Base-by-base conservation (phyloP, 192 early-diverging fungal genomes). In the Coemansia sp. region DNA sequence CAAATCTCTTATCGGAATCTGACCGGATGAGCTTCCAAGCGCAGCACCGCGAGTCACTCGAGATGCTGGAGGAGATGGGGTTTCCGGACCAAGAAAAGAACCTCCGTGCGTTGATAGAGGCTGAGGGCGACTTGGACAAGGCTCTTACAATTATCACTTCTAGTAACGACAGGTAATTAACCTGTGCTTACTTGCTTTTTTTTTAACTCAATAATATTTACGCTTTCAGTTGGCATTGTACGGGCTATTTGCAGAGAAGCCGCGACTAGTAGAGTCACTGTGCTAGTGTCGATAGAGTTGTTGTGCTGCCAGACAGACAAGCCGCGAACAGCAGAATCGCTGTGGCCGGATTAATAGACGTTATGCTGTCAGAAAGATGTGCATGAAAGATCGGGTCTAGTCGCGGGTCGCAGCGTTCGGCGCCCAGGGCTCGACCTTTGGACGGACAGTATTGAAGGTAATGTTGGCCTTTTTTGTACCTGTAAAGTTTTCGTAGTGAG, bases 21-120 rank as follows among this genome's bases (percentile, higher is more conserved):
- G 52, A 63, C 10, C 57, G 51, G 19, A 42, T 31, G 32, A 17
- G 33, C 30, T 59, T 46, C 61, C 61, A 70, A 84, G 88, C 78
- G 61, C 85, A 85, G 39, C 93, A 88, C 75, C 83, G 80, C 57
- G 66, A 79, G 51, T 85, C 92, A 81, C 75, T 94, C 33, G 85
- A 75, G 14, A 89, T 89, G 61, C 74, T 98, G 33, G 88, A 93
- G 64, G 94, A 97, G 61, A 98, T 98, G 96, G 96, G 96, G 21
- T 98, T 98, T 69, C 78, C 84, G 57, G 92, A 95, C 76, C 87
- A 87, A 30, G 81, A 83, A 21, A 87, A 89, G 62, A 98, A 98
- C 78, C 80, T 98, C 29, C 85, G 91, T 11, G 95, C 94, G 8
- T 80, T 98, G 42, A 87, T 92, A 42, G 86, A 86, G 30, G 88